Evolutionary conservation across 108 stramenopile genomes (phyloP), one percentile per base, ranked within the genome.

Genomic region (Cyclostephanos tholiformis): DNA sequence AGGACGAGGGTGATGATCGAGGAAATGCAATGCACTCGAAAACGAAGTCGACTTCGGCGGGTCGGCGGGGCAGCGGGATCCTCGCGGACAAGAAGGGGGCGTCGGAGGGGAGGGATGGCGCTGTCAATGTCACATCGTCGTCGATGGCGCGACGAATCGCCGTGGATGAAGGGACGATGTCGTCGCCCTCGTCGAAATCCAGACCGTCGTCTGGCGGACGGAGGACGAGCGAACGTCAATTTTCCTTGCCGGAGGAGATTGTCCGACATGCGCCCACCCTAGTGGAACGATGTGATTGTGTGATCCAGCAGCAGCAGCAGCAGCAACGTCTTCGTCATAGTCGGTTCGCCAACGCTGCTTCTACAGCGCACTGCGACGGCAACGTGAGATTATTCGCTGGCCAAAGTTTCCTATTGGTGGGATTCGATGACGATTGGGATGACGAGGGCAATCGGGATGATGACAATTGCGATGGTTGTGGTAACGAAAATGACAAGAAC

Each of bases 371-470:
- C 29, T 16, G 20, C 26, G 55, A 29, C 2, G 29, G 46, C 27
- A 25, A 58, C 56, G 51, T 50, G 29, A 39, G 23, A 19, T 29
- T 74, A 43, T 80, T 80, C 58, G 53, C 48, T 3, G 30, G 36
- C 48, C 79, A 74, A 23, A 65, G 68, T 32, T 80, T 80, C 56
- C 60, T 80, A 0, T 30, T 80, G 46, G 63, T 80, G 55, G 79
- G 79, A 8, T 80, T 80, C 50, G 72, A 71, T 16, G 23, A 50
- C 16, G 20, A 22, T 0, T 4, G 22, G 0, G 23, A 30, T n/a
- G 46, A 67, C 7, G n/a, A n/a, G n/a, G n/a, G n/a, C n/a, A n/a
- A n/a, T n/a, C n/a, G n/a, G n/a, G 22, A 30, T 39, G 20, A 62
- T 10, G 29, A 62, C 20, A 11, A 39, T 41, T 13, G 36, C 29